Conservation (phyloP, 2,329 filamentous ascomycete genomes). For the Zymoseptoria tritici region DNA sequence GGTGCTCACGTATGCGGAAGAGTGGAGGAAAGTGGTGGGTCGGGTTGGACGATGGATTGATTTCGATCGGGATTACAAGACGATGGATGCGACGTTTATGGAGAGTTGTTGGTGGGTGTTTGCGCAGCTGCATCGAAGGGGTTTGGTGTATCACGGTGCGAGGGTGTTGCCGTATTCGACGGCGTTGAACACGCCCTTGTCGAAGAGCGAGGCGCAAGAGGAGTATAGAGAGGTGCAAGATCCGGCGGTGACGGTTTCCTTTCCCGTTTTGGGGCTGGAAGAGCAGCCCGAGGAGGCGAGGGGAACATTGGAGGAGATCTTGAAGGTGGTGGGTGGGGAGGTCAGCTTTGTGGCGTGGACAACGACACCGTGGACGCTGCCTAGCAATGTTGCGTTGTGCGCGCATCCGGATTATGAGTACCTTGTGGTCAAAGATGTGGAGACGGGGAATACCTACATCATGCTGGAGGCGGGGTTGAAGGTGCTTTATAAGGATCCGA, state of each 20-base stretch:
- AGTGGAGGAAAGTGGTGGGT: slow-evolving; percentile 85
- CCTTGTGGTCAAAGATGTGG: slow-evolving; percentile 76
- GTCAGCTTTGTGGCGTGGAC: slow-evolving; percentile 80
- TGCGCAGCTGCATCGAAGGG: slow-evolving; percentile 86
- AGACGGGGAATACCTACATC: slow-evolving; percentile 74
- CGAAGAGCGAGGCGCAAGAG: slow-evolving; percentile 89
- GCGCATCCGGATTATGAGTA: slow-evolving; percentile 80
- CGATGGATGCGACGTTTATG: slow-evolving; percentile 94
- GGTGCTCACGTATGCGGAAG: slow-evolving; percentile 80
- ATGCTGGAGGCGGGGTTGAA: slow-evolving; percentile 72
- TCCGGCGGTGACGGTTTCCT: slow-evolving; percentile 79
- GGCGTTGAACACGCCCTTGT: slow-evolving; percentile 77
- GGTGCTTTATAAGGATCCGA: slow-evolving; percentile 87
- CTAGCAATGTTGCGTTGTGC: slow-evolving; percentile 70
- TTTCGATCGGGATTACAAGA: slow-evolving; percentile 98
- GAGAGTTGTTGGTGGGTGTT: slow-evolving; percentile 96
- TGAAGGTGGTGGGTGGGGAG: slow-evolving; percentile 36
- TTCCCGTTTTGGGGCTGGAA: slow-evolving; percentile 56
- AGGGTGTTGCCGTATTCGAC: slow-evolving; percentile 95
- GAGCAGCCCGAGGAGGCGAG: slow-evolving; percentile 26
- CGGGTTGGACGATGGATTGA: slow-evolving; percentile 92
- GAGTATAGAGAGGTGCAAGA: slow-evolving; percentile 93
- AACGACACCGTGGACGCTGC: slow-evolving; percentile 80
- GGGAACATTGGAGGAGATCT: slow-evolving; percentile 23
- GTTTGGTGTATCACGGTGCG: slow-evolving; percentile 80